phyloP scores from a whole-genome alignment of 768 basidiomycete genomes.

The Flagelloscypha sp. region DNA sequence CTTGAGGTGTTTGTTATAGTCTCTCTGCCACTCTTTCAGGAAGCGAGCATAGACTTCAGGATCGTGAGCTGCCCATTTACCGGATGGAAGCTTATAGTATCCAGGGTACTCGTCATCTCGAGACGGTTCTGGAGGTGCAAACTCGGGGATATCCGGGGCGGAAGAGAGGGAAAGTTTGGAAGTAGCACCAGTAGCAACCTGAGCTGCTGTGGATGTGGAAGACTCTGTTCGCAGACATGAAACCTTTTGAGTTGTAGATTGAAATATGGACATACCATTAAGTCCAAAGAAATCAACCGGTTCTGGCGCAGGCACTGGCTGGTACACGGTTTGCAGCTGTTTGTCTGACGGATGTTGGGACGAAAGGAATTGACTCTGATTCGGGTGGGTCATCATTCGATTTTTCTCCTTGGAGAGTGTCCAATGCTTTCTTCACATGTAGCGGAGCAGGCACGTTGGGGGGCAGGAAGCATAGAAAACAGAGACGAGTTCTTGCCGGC shows the following conservation, averaged over 20 bases:
- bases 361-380: constrained; percentile 36
- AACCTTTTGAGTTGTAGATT: background rate
- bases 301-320: constrained; percentile 19
- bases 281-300: constrained; percentile 64
- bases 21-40: constrained; percentile 63
- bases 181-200: constrained; percentile 16
- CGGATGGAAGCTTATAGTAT: constrained; percentile 79
- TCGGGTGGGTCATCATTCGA: constrained; percentile 16
- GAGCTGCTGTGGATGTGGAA: constrained; percentile 15
- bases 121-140: constrained; percentile 66
- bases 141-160: constrained; percentile 61
- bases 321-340: constrained; percentile 5
- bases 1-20: constrained; percentile 64
- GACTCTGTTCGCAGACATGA: constrained; percentile 15
- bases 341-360: constrained; percentile 43
- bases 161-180: constrained; percentile 40
- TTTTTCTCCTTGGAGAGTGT: constrained; percentile 18
- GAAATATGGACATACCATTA: constrained; percentile 28
- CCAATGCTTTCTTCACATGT: constrained; percentile 55
- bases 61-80: constrained; percentile 72
- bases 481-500: constrained; percentile 59
- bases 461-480: constrained; percentile 67
- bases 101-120: constrained; percentile 75
- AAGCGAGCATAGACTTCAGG: constrained; percentile 58
- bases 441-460: constrained; percentile 44